Evolutionary conservation across 805 yeast genomes (phyloP), one percentile per base, ranked within the genome.

Genomic region (Isabelozyma rhagii): DNA sequence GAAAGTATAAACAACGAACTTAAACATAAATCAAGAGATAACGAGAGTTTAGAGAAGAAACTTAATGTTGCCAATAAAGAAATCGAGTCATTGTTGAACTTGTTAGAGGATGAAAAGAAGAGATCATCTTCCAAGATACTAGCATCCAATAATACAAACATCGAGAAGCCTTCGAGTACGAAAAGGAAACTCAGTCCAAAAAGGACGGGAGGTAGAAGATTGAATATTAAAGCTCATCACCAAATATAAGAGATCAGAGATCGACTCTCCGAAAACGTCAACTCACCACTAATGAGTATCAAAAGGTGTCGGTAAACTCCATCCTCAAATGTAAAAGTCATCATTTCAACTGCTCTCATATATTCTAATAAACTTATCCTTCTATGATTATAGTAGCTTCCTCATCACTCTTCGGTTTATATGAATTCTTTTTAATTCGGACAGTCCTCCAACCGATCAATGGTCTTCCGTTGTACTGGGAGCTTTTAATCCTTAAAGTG

Each of bases 61-160:
- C 47, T 66, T n/a, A 67, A 69, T 28, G 48, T 51, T 17, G 55
- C 58, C 31, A 51, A 51, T 40, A 34, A 64, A n/a, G 89, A 84
- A 59, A 84, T 83, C 61, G 75, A 74, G 31, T 82, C 81, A 51
- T 68, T 84, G 29, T 75, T 83, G 15, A 72, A 74, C 51, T 72
- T 82, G 41, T 45, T 49, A 9, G 51, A 52, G 14, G 49, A 51
- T 27, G 40, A 48, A 21, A 45, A 44, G 31, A 29, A 31, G n/a
- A 31, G n/a, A 8, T 31, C 36, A 4, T 13, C 36, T 47, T 4
- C 15, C 31, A 34, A 36, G 34, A 29, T 13, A 36, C 7, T 14
- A 39, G 39, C 29, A 29, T 45, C 25, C 8, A 39, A 15, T n/a
- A 15, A 15, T 15, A 39, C 41, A 5, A 18, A 39, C 3, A 10